Evolutionary conservation across 148 eudicot species (phyloP), one percentile per base, ranked within the genome.

Genomic region (Silene uniflora): DNA sequence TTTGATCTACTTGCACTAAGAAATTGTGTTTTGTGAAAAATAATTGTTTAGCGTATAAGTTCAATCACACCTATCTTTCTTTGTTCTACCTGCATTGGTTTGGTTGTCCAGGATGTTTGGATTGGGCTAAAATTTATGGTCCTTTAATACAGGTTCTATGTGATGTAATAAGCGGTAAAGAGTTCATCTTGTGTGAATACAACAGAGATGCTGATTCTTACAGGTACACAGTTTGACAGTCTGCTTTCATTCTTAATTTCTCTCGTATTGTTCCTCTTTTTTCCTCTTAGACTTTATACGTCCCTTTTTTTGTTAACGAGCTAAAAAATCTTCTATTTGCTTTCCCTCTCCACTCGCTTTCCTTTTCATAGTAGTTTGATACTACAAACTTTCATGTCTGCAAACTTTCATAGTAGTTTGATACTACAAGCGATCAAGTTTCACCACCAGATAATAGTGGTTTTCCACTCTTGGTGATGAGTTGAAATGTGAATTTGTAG

Each of bases 161-260:
- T 65, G 98, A 93, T 78, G 86, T 75, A 63, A 91, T 87, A 66
- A 80, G 78, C 70, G 98, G 95, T 44, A 91, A 90, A 78, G 97
- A 91, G 85, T 93, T 93, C 83, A 87, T 93, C 78, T 75, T 93
- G 79, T 93, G 98, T 39, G 98, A 93, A 73, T 93, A 93, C 85
- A 93, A 93, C 75, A 85, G 98, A 82, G 98, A 93, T 75, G 98
- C 98, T 73, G 98, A 93, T 84, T 93, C 98, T 2, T 93, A 93
- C 70, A 88, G 98, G 98, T 93, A 79, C n/a, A 17, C 24, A 13
- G 70, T 17, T 39, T 74, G 5, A 63, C 44, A 11, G 2, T 2
- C 52, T 3, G 22, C 16, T 52, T 56, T 17, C 24, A 46, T 69
- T 56, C 9, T 47, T 69, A 29, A 35, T 59, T 23, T 32, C 32